Conservation (phyloP, 768 basidiomycete genomes). For the Suillus hirtellus region DNA sequence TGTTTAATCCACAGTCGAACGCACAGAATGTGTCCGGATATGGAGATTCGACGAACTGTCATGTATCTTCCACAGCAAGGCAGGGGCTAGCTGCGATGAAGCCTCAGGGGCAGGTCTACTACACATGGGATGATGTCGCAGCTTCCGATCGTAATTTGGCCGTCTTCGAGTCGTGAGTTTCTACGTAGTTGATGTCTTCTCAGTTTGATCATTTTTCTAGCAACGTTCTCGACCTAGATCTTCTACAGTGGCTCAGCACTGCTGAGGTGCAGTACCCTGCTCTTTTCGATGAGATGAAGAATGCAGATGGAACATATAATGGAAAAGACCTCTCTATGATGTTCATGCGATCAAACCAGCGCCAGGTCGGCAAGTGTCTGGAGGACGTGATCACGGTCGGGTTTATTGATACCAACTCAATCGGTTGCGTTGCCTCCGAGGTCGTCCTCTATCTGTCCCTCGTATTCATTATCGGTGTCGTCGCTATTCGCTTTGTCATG, state of each 20-base stretch:
- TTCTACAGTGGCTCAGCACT: slow-evolving; percentile 82
- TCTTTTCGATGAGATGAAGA: slow-evolving; percentile 78
- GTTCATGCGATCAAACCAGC: slow-evolving; percentile 71
- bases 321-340: slow-evolving; percentile 88
- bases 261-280: slow-evolving; percentile 81
- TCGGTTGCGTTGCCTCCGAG: slow-evolving; percentile 94
- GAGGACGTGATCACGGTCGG: slow-evolving; percentile 86
- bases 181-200: slow-evolving; percentile 9
- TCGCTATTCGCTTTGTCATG: slow-evolving; percentile 92
- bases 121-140: slow-evolving; percentile 85
- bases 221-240: slow-evolving; percentile 81
- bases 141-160: slow-evolving; percentile 75
- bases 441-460: slow-evolving; percentile 95
- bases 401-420: slow-evolving; percentile 90
- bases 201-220: slow-evolving; percentile 40
- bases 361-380: slow-evolving; percentile 73
- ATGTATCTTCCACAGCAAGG: slow-evolving; percentile 57
- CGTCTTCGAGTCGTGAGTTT: slow-evolving; percentile 89
- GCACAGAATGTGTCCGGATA: slow-evolving; percentile 71
- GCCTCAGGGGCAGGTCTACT: slow-evolving; percentile 86
- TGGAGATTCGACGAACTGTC: slow-evolving; percentile 67
- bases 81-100: slow-evolving; percentile 47
- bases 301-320: slow-evolving; percentile 69
- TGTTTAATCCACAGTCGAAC: slow-evolving; percentile 72
- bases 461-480: slow-evolving; percentile 96